A percentile compares a stretch with the other conserved stretches of the same genome.
Evolutionary conservation across 345 rosid species (phyloP).

Genomic region (Barbarea vulgaris): DNA sequence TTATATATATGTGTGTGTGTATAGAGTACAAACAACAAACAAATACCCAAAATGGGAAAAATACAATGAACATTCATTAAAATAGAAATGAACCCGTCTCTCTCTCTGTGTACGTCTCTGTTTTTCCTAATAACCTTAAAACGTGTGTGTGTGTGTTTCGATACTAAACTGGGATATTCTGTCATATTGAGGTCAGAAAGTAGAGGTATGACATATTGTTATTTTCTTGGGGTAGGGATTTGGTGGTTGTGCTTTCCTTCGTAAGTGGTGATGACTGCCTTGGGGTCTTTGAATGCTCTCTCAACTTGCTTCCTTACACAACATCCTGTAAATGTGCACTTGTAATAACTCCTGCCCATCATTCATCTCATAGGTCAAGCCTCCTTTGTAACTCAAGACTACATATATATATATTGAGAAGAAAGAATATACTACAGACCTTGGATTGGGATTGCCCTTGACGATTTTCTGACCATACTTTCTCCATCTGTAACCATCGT

Average conservation of each 20-base stretch:
- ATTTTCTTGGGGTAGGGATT: constrained; percentile 65
- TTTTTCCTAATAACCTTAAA: constrained; percentile 7
- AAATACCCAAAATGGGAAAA: not conserved
- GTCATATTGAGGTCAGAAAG: not conserved
- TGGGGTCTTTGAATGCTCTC: constrained; percentile 76
- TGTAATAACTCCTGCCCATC: constrained; percentile 81
- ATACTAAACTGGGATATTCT: not conserved
- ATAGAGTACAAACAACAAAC: not conserved
- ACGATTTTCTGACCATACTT: constrained; percentile 98
- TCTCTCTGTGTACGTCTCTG: not conserved
- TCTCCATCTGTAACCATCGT: constrained; percentile 97
- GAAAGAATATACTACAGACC: constrained; percentile 42
- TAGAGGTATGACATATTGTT: constrained; percentile 47
- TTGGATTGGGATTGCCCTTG: constrained; percentile 93
- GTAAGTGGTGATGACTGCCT: constrained; percentile 92
- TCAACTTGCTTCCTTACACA: constrained; percentile 92
- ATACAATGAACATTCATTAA: not conserved
- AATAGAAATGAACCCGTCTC: not conserved
- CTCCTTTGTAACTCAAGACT: not conserved
- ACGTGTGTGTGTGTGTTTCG: not conserved
- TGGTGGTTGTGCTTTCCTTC: constrained; percentile 97
- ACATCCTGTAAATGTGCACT: constrained; percentile 79
- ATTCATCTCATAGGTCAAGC: constrained; percentile 40
- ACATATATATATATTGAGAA: not conserved
- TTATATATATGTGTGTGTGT: not conserved